Evolutionary conservation across 78 protist species (phyloP).

Genomic region (Dictyostelium firmibasis): DNA sequence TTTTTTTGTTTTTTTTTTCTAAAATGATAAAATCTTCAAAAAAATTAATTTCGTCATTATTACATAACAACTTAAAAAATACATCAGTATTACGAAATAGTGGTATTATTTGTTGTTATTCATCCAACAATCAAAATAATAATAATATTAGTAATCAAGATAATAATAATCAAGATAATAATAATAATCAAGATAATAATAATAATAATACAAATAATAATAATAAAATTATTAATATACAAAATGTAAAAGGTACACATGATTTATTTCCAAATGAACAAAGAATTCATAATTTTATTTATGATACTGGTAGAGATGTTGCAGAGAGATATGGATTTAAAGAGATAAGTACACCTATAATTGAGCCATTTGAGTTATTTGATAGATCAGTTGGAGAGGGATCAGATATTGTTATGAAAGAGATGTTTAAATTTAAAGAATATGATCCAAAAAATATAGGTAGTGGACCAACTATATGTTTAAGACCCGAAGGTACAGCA

Average conservation of each 20-base stretch:
- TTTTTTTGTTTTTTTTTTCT: too few species aligned
- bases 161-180: not conserved
- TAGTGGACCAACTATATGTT: not conserved
- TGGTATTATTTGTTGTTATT: not conserved
- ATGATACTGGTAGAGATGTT: slow-evolving; percentile 3
- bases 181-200: not conserved
- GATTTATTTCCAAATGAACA: slow-evolving; percentile 48
- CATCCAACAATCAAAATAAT: not conserved
- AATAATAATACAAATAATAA: not conserved
- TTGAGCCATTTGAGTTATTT: slow-evolving; percentile 63
- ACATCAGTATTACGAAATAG: not conserved
- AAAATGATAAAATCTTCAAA: not conserved
- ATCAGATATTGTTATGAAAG: slow-evolving; percentile 79
- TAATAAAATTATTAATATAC: not conserved
- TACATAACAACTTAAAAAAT: not conserved
- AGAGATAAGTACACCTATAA: slow-evolving; percentile 72
- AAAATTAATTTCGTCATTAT: not conserved
- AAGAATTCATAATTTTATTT: not conserved
- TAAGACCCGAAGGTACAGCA: slow-evolving; percentile 87
- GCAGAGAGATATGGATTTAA: slow-evolving; percentile 23
- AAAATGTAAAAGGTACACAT: slow-evolving; percentile 37
- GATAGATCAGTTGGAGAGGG: slow-evolving; percentile 67
- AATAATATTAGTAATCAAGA: not conserved
- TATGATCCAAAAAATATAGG: not conserved
- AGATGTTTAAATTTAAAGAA: slow-evolving; percentile 71